Percentiles rank a stretch among this genome's conserved stretches.
phyloP scores from a whole-genome alignment of 2,329 filamentous ascomycete species.

The Talaromyces sp. region DNA sequence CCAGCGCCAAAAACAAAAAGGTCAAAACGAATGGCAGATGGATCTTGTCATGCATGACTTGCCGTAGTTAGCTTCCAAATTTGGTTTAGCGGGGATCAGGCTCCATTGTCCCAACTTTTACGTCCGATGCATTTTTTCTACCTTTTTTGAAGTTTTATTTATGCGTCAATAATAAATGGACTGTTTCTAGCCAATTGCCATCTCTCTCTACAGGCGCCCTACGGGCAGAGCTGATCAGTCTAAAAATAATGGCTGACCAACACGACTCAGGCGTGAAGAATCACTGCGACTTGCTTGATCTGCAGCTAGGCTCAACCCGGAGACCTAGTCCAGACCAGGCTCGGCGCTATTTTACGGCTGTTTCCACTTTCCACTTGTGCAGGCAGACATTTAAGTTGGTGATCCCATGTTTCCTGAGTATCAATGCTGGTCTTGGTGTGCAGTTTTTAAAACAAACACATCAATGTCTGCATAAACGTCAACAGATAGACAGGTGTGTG shows the following conservation, averaged over 20 bases:
- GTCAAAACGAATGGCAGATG: neutral
- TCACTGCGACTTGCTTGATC: neutral
- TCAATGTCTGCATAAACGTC: neutral
- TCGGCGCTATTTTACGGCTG: neutral
- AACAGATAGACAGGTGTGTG: neutral
- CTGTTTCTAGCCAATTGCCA: neutral
- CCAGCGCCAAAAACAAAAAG: neutral
- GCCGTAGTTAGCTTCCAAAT: neutral
- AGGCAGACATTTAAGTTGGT: neutral
- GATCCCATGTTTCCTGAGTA: too few relatives aligned
- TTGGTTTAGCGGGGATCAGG: neutral
- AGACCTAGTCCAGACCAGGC: neutral
- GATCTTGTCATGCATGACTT: neutral
- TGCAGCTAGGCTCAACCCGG: neutral
- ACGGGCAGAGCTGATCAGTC: neutral
- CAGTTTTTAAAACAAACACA: neutral
- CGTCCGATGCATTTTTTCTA: neutral
- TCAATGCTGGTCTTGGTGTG: too few relatives aligned
- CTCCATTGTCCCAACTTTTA: too few relatives aligned
- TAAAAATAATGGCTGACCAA: neutral
- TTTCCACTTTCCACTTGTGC: neutral
- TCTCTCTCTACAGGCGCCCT: neutral
- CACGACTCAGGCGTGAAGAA: neutral
- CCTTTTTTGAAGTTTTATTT: too few relatives aligned
- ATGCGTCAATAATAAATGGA: neutral